Evolutionary conservation across 2,329 filamentous ascomycete genomes (phyloP), one percentile per base, ranked within the genome.

Genomic region (Alternaria arborescens): DNA sequence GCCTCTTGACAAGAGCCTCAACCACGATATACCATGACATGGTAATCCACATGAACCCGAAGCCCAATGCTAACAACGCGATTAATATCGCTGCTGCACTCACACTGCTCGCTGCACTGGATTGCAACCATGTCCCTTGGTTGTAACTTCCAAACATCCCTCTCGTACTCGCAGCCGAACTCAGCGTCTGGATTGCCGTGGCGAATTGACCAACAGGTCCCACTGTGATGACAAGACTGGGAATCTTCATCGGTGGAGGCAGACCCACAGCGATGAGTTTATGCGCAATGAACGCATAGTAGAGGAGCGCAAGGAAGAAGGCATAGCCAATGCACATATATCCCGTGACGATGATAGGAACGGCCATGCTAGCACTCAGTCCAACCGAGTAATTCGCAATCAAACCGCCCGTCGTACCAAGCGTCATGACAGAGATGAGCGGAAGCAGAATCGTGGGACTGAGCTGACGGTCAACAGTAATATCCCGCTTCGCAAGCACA

Each of bases 191-290:
- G 20, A 69, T 62, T 1, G 65, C 60, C 12, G 64, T 67, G 8
- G 65, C 65, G 32, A 69, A 67, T 24, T 69, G 66, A n/a, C 65
- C 66, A n/a, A 64, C 42, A 6, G 66, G 64, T 1, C 66, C 66
- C 18, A 68, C 48, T 4, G 62, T 62, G 16, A 68, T 55, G 24
- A 60, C 55, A 30, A 70, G 24, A 41, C 57, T 55, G 2, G 64
- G 64, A 30, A 66, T 16, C 20, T 67, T 64, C 2, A 53, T 57
- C 26, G 57, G 58, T 51, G 44, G 43, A 1, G 66, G 64, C n/a
- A 62, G 46, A 1, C 62, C 64, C 3, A 65, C 62, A n/a, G 66
- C 64, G n/a, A 68, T 52, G 10, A 69, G 36, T 16, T 61, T 64
- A 32, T 67, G 64, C 6, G 55, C 32, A 28, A 64, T 61, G 14